Evolutionary conservation across 352 stramenopile genomes (phyloP).

Genomic region (Hyaloperonospora brassicae): DNA sequence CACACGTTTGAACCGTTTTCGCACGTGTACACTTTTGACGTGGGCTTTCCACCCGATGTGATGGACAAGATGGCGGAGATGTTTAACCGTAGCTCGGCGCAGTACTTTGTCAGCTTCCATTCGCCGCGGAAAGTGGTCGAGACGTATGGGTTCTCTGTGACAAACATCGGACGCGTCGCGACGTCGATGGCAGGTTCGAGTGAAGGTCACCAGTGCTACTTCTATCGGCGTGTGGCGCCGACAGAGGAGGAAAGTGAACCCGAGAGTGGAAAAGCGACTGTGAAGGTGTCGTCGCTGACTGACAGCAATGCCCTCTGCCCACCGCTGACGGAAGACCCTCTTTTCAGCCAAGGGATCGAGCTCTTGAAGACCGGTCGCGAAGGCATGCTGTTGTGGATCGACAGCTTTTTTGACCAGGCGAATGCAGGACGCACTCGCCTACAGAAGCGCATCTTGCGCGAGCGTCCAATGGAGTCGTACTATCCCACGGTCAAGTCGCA

Average conservation of each 20-base stretch:
- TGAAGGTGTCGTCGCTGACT: conserved; percentile 18
- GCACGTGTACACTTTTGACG: conserved; percentile 98
- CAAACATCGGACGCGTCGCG: conserved; percentile 80
- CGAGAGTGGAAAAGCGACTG: conserved; percentile 12
- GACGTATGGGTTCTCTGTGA: conserved; percentile 89
- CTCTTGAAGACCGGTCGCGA: conserved; percentile 69
- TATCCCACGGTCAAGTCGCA: conserved; percentile 62
- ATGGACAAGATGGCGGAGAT: conserved; percentile 90
- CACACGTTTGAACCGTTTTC: conserved; percentile 94
- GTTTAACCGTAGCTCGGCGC: conserved; percentile 87
- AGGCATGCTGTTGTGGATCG: conserved; percentile 63
- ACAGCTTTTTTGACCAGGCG: conserved; percentile 60
- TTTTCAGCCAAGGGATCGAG: conserved; percentile 75
- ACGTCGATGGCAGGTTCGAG: conserved; percentile 94
- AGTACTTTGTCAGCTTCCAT: conserved; percentile 95
- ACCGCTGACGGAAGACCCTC: conserved; percentile 58
- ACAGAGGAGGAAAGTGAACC: conserved; percentile 19
- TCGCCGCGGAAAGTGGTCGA: conserved; percentile 87
- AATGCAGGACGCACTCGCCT: conserved; percentile 57
- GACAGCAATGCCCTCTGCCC: conserved; percentile 8
- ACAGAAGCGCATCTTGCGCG: conserved; percentile 48
- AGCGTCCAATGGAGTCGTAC: conserved; percentile 69
- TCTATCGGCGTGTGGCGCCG: conserved; percentile 75
- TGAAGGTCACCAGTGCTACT: conserved; percentile 95
- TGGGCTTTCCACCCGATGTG: conserved; percentile 94